These are phyloP conservation scores for Setaria italica DNA, from an alignment of 202 grass and related monocot species.

Conservation along the genomic window DNA sequence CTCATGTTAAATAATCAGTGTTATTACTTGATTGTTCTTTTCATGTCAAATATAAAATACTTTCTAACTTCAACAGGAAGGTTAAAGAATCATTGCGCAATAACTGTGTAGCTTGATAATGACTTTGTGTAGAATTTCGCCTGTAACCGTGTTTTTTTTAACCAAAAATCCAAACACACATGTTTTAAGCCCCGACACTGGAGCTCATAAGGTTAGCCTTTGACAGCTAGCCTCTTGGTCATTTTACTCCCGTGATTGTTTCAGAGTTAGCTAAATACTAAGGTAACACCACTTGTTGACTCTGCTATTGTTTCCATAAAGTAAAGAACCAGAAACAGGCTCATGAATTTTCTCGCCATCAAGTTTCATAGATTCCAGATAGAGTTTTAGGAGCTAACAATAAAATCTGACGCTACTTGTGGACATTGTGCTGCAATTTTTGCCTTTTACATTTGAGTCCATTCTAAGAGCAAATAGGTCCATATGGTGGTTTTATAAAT, in stretches of 20 bases:
- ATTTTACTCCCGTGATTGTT: background rate
- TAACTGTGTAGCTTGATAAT: conserved; percentile 14
- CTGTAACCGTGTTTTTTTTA: background rate
- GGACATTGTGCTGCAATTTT: background rate
- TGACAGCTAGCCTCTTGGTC: conserved; percentile 6
- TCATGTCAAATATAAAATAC: conserved; percentile 12
- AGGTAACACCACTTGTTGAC: background rate
- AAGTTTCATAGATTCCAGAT: conserved; percentile 26
- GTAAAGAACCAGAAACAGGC: no score
- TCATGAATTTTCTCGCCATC: background rate
- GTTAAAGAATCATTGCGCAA: conserved; percentile 6
- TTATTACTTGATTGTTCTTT: conserved; percentile 4
- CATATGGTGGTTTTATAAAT: background rate
- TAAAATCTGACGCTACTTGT: conserved; percentile 8
- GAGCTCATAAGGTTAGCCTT: background rate
- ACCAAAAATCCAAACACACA: background rate
- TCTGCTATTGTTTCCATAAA: background rate
- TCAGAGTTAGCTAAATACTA: background rate
- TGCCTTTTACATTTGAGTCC: conserved; percentile 9
- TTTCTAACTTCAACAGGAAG: conserved; percentile 21
- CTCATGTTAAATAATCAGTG: conserved; percentile 2
- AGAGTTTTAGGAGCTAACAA: background rate
- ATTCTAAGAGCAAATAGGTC: background rate
- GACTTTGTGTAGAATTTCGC: background rate
- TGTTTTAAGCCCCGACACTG: background rate